A percentile compares a stretch with the other conserved stretches of the same genome.
Evolutionary conservation across 2,329 filamentous ascomycete genomes (phyloP).

Genomic region (Pseudogymnoascus sp.): DNA sequence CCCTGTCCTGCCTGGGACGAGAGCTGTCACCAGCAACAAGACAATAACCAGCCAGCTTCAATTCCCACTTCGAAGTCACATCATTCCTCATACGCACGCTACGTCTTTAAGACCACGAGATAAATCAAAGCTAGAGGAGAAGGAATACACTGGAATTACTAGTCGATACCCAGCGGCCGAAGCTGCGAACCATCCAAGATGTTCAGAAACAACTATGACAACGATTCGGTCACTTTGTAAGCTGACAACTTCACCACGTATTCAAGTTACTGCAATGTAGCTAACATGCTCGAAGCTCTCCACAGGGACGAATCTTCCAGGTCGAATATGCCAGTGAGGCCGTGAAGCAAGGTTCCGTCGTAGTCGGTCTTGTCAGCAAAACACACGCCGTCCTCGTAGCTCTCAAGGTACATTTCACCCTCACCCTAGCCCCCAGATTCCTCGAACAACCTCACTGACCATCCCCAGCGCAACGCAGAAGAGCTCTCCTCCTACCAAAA

Average conservation of each 20-base stretch:
- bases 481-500: conserved; percentile 99
- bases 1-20: conserved; percentile 8
- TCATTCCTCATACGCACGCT: background rate
- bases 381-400: conserved; percentile 93
- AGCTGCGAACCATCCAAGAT: conserved; percentile 46
- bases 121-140: conserved; percentile 1
- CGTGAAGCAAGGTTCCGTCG: conserved; percentile 97
- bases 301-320: conserved; percentile 98
- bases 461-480: conserved; percentile 81
- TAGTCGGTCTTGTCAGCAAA: conserved; percentile 95
- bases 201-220: conserved; percentile 99
- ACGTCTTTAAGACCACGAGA: background rate
- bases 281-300: conserved; percentile 57
- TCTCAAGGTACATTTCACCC: conserved; percentile 63
- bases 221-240: conserved; percentile 99
- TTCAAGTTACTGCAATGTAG: background rate
- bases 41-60: conserved; percentile 1
- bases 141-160: background rate
- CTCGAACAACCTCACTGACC: conserved; percentile 13
- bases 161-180: conserved; percentile 12
- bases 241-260: conserved; percentile 27
- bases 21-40: conserved; percentile 3
- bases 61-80: background rate
- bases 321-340: conserved; percentile 98
- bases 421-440: background rate